Percentiles rank a stretch among this genome's conserved stretches.
Evolutionary conservation across 2,329 filamentous ascomycete species (phyloP).

Genomic region (Xylariaceae sp.): DNA sequence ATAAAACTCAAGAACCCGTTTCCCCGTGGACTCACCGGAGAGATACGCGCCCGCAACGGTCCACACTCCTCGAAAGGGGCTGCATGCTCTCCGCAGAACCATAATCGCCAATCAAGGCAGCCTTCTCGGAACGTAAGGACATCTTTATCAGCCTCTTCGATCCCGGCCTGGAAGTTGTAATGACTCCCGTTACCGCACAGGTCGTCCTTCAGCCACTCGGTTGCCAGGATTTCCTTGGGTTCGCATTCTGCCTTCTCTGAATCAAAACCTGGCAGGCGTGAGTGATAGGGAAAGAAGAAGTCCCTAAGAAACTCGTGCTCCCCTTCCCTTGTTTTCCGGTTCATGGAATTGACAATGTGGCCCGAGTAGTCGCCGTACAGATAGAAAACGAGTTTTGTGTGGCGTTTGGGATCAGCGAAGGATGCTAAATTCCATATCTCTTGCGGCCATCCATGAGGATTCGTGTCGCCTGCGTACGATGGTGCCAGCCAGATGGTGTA

Average conservation of each 20-base stretch:
- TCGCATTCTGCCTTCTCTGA: conserved; percentile 41
- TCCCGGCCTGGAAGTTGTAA: conserved; percentile 61
- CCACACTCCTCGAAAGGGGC: conserved; percentile 49
- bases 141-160: conserved; percentile 51
- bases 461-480: conserved; percentile 16
- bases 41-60: conserved; percentile 19
- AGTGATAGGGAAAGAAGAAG: conserved; percentile 2
- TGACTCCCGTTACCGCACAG: conserved; percentile 66
- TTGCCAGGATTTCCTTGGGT: conserved; percentile 54
- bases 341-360: conserved; percentile 18
- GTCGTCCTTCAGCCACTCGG: conserved; percentile 62
- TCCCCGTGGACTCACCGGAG: conserved; percentile 12
- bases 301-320: neutral
- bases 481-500: conserved; percentile 20
- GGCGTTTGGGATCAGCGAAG: conserved; percentile 15
- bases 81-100: conserved; percentile 66
- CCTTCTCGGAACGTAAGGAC: conserved; percentile 42
- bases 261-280: conserved; percentile 50
- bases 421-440: conserved; percentile 23
- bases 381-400: conserved; percentile 22
- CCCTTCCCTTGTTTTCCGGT: conserved; percentile 9
- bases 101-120: conserved; percentile 51
- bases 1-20: conserved; percentile 11
- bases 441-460: conserved; percentile 19
- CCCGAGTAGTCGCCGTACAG: conserved; percentile 22